phyloP scores from a whole-genome alignment of 1,284 basidiomycete species.

The Leccinum huronense region DNA sequence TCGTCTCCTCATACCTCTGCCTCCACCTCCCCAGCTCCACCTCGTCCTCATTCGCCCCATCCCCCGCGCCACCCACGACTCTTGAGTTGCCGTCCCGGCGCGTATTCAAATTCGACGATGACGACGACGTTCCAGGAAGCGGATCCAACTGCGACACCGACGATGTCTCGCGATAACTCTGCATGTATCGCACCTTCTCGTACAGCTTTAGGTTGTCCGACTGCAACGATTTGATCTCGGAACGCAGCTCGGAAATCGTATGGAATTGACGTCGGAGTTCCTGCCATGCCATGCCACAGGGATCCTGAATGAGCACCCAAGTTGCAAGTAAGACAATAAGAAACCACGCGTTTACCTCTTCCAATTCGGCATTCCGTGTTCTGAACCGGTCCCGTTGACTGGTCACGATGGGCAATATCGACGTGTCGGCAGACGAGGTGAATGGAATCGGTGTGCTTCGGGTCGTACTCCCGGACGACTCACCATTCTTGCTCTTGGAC shows the following conservation, averaged over 20 bases:
- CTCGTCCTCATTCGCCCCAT: conserved; percentile 63
- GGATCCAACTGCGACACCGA: conserved; percentile 67
- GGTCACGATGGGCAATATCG: conserved; percentile 94
- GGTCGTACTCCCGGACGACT: conserved; percentile 34
- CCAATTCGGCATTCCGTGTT: conserved; percentile 92
- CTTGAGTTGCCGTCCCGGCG: conserved; percentile 46
- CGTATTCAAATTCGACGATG: not conserved
- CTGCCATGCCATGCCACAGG: conserved; percentile 36
- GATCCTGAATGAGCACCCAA: conserved; percentile 6
- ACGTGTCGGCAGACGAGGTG: conserved; percentile 76
- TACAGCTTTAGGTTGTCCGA: conserved; percentile 93
- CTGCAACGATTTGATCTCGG: conserved; percentile 86
- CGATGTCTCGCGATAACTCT: conserved; percentile 81
- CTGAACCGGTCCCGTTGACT: conserved; percentile 95
- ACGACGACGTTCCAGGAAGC: conserved; percentile 47
- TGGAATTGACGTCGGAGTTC: conserved; percentile 94
- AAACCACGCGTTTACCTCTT: conserved; percentile 37
- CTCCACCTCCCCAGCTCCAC: conserved; percentile 90
- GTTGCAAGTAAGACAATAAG: not conserved
- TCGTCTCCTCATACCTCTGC: conserved; percentile 89
- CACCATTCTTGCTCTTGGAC: conserved; percentile 19
- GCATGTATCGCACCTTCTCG: conserved; percentile 96
- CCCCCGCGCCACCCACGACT: conserved; percentile 74
- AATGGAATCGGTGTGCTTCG: conserved; percentile 67
- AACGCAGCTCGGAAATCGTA: conserved; percentile 84